Conservation (phyloP, 2,329 filamentous ascomycete genomes). For the Lojkania enalia region DNA sequence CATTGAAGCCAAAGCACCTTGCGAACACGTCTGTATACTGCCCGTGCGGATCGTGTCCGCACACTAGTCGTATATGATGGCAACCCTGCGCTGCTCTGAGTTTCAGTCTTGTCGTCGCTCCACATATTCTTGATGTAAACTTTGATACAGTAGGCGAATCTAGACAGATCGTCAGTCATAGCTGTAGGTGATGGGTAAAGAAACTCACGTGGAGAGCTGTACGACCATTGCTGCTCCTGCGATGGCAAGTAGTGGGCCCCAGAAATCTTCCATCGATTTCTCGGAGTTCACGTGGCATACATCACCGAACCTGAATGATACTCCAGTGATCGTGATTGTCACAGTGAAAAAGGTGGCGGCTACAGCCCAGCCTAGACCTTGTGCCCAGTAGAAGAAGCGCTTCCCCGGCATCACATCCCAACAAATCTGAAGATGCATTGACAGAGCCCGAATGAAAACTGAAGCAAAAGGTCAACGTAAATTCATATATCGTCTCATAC, state of each 20-base stretch:
- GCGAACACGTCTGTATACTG: conserved; percentile 83
- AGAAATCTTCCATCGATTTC: conserved; percentile 81
- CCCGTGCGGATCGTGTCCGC: conserved; percentile 77
- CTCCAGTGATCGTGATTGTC: conserved; percentile 81
- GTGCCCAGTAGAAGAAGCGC: conserved; percentile 85
- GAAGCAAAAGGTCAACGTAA: background rate
- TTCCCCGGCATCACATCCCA: conserved; percentile 91
- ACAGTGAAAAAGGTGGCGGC: conserved; percentile 74
- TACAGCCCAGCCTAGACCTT: conserved; percentile 81
- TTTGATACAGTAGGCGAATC: conserved; percentile 81
- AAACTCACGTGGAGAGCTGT: conserved; percentile 77
- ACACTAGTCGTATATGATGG: conserved; percentile 72
- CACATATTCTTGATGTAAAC: conserved; percentile 84
- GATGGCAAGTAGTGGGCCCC: conserved; percentile 84
- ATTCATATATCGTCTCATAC: background rate
- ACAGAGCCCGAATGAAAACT: conserved; percentile 84
- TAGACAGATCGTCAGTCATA: conserved; percentile 24
- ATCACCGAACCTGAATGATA: conserved; percentile 89
- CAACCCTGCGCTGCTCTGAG: conserved; percentile 64
- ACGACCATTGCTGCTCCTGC: conserved; percentile 74
- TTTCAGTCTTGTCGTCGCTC: conserved; percentile 71
- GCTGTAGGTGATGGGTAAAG: conserved; percentile 4
- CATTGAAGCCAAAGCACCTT: conserved; percentile 91
- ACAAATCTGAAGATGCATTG: conserved; percentile 95
- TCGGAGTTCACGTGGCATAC: conserved; percentile 94